Evolutionary conservation across 495 filamentous ascomycete species (phyloP).

Genomic region (Penicillium psychrofluorescens): DNA sequence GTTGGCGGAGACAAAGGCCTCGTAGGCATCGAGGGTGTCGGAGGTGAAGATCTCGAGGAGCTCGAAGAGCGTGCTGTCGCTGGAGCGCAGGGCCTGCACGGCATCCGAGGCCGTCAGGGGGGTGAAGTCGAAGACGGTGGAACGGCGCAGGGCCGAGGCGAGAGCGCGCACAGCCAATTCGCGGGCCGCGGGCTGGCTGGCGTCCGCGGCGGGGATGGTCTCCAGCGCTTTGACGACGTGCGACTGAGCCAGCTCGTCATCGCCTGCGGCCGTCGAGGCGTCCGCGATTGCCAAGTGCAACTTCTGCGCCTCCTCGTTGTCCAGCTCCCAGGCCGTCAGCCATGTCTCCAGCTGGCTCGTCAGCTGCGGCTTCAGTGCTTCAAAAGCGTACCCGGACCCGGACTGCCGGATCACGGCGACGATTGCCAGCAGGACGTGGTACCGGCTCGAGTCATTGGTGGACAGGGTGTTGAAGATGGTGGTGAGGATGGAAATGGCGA

Average conservation of each 20-base stretch:
- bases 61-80: constrained; percentile 76
- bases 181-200: constrained; percentile 62
- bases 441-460: constrained; percentile 66
- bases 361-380: constrained; percentile 71
- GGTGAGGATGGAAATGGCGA: constrained; percentile 81
- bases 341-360: constrained; percentile 67
- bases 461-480: constrained; percentile 95
- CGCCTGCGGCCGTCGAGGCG: constrained; percentile 65
- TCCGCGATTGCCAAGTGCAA: constrained; percentile 74
- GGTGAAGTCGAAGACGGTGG: constrained; percentile 84
- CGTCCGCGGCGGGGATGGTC: constrained; percentile 71
- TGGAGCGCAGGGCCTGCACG: constrained; percentile 76
- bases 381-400: constrained; percentile 62
- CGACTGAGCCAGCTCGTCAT: constrained; percentile 69
- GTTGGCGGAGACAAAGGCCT: constrained; percentile 64
- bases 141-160: constrained; percentile 69
- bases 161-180: constrained; percentile 78
- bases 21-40: constrained; percentile 87
- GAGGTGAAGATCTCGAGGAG: constrained; percentile 92
- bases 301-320: constrained; percentile 72
- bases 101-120: constrained; percentile 81
- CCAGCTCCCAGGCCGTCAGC: constrained; percentile 76
- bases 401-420: constrained; percentile 68
- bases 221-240: constrained; percentile 78
- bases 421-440: constrained; percentile 81